Base-by-base conservation (phyloP, 495 filamentous ascomycete genomes). In the Trichocladium uniseriatum region DNA sequence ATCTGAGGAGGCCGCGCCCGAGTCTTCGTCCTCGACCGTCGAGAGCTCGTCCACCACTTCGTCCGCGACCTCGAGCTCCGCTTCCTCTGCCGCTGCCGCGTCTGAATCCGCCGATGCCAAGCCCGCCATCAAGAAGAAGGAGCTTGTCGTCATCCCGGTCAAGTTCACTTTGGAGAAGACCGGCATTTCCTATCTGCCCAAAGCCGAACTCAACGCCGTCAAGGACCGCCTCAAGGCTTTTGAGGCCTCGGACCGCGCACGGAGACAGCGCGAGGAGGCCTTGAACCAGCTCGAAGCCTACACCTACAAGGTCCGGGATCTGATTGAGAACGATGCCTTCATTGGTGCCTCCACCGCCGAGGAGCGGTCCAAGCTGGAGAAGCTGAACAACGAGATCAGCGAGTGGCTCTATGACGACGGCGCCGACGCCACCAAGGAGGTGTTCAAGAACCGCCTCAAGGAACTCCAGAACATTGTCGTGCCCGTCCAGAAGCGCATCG, bases 321-420 rank as follows among this genome's bases (percentile, higher is more conserved):
- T 89, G 16, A 66, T 94, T 9, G 81, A 84, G 14, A 81, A 85
- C 52, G 79, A 84, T 47, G 76, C 75, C 14, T 96, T 96, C 64
- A 68, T 82, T 35, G 74, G 70, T 10, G 79, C 75, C 11, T 80
- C 89, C 38, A 90, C 82, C 38, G 63, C 74, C 1, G 75, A 77
- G 18, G 76, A 86, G 52, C 73, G 86, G 27, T 60, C 69, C 3
- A 57, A 59, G 21, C 77, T 97, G 11, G 76, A 82, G 54, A 68
- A 79, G 47, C 80, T 80, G 57, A 71, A 81, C 35, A 75, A 74
- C 28, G 79, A 78, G 15, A 78, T 82, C 10, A 83, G 83, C 49
- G 88, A 95, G 31, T 97, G 92, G 91, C 78, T 98, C 28, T 94
- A 95, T 61, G 84, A 76, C 31, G 87, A 90, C 44, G 89, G 91